Conservation (phyloP, 2,329 filamentous ascomycete genomes). For the Fusarium ambrosium region DNA sequence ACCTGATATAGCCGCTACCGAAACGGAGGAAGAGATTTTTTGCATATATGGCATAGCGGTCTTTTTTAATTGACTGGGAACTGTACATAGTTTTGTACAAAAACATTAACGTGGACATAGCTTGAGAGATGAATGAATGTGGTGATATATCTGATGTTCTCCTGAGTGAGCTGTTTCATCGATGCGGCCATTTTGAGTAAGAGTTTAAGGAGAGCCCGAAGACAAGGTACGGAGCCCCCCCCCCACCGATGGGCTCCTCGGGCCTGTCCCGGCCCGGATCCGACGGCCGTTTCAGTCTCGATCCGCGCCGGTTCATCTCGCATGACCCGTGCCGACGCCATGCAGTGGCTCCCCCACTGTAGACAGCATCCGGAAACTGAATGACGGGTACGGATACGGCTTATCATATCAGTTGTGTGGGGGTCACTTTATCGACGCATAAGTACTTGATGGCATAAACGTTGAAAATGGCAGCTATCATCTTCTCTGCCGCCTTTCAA, state of each 20-base stretch:
- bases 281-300: neutral
- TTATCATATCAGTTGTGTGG: neutral
- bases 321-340: conserved; percentile 7
- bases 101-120: conserved; percentile 8
- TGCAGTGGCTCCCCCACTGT: conserved; percentile 9
- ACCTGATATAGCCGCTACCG: conserved; percentile 6
- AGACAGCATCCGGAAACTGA: neutral
- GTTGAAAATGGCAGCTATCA: neutral
- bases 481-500: neutral
- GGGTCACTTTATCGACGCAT: neutral
- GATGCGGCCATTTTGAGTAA: neutral
- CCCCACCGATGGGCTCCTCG: neutral
- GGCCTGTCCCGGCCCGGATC: neutral
- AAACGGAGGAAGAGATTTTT: conserved; percentile 6
- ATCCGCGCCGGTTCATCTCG: conserved; percentile 23
- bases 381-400: neutral
- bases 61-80: conserved; percentile 30
- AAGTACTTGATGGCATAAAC: neutral
- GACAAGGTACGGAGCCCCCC: neutral
- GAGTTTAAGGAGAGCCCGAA: neutral
- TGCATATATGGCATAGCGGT: conserved; percentile 21
- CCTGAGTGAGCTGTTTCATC: neutral
- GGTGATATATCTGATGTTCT: neutral
- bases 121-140: neutral
- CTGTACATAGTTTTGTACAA: conserved; percentile 32